Percentiles rank a stretch among this genome's conserved stretches.
Evolutionary conservation across 108 stramenopile genomes (phyloP).

Genomic region (Heterococcus sp.): DNA sequence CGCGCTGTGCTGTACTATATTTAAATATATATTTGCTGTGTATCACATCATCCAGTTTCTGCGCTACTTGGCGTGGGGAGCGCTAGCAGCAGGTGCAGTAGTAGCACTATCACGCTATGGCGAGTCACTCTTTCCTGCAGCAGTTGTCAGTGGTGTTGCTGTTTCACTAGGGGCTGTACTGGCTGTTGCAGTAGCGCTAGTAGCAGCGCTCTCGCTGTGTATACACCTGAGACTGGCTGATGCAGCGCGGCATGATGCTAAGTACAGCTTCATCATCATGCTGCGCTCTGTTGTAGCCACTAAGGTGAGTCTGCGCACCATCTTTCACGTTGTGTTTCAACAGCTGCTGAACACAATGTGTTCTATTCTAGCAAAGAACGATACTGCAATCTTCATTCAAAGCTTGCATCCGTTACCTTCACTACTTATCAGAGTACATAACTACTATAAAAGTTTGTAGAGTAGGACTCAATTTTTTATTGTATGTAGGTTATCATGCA

Average conservation of each 20-base stretch:
- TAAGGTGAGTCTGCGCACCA: not conserved
- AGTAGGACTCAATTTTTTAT: no score
- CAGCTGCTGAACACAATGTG: no score
- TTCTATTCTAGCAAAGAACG: no score
- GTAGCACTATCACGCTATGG: conserved; percentile 13
- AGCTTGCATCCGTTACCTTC: no score
- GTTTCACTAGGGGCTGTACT: conserved; percentile 16
- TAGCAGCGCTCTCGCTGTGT: conserved; percentile 17
- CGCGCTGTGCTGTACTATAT: no score
- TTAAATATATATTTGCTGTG: no score
- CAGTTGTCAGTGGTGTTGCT: conserved; percentile 17
- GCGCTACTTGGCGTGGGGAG: not conserved
- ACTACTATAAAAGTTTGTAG: no score
- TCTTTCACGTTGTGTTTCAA: no score
- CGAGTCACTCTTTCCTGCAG: conserved; percentile 9
- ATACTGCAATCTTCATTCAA: no score
- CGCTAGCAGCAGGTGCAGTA: not conserved
- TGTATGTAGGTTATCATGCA: no score
- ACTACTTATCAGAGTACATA: no score
- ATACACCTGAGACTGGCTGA: conserved; percentile 7
- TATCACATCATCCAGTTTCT: not conserved
- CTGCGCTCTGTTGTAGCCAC: not conserved
- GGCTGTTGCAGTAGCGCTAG: conserved; percentile 1
- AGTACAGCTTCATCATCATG: conserved; percentile 40
- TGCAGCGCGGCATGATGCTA: conserved; percentile 26